Base-by-base conservation (phyloP, 257 asterid genomes). In the Fraxinus cuspidata region DNA sequence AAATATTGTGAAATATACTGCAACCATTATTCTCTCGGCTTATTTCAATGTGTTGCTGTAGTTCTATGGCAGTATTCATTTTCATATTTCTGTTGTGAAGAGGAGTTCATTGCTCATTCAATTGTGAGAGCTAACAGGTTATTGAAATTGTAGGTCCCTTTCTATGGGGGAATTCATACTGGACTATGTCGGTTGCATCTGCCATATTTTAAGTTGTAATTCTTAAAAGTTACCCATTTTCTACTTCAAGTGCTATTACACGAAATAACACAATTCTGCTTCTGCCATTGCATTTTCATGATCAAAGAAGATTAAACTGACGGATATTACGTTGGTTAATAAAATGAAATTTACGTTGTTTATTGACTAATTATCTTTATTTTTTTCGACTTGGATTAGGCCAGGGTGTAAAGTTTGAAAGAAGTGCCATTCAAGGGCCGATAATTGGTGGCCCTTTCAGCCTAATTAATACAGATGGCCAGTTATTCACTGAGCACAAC, bases 371-470 rank as follows among this genome's bases (percentile, higher is more conserved):
- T 25, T 63, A 11, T 27, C 7, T 63, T 35, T 4, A 23, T 66
- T 25, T 19, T 81, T 78, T 47, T 21, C 7, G 31, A 60, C 60
- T 67, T 74, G 74, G 79, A 70, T 77, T 83, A 96, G 99, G 98
- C 72, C 85, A 89, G 87, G 98, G 94, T 27, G 97, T 77, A 79
- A 93, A 93, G 86, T 93, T 78, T 82, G 96, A 93, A 87, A 90
- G 97, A 84, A 89, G 97, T 84, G 79, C 95, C 80, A 87, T 73
- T 75, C 86, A 90, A 83, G 98, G 99, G 73, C 97, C 97, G 11
- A 90, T 88, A 42, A 93, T 96, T 78, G 99, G 99, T 75, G 97
- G 99, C 72, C 96, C 97, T 5, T 96, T 93, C 88, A 88, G 94
- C 81, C 87, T 96, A 63, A 29, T 87, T 70, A 87, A 90, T 73